phyloP scores from a whole-genome alignment of 768 basidiomycete genomes.

The Boletus sensibilis region DNA sequence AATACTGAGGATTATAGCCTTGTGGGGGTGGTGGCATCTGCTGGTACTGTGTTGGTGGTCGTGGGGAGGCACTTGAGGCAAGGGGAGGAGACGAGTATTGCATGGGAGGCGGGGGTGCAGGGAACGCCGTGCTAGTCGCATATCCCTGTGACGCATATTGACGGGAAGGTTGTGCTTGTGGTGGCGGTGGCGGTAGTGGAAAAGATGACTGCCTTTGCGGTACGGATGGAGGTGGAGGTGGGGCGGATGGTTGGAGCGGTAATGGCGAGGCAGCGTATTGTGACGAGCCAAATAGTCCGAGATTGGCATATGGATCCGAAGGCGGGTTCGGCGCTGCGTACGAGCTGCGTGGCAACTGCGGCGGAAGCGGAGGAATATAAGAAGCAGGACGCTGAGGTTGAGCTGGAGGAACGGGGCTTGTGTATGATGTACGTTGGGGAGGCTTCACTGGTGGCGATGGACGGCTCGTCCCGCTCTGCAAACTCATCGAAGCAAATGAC shows the following conservation, averaged over 20 bases:
- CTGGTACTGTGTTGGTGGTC: constrained; percentile 28
- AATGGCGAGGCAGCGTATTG: constrained; percentile 4
- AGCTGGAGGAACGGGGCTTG: constrained; percentile 8
- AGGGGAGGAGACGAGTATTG: constrained; percentile 23
- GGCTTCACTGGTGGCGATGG: constrained; percentile 30
- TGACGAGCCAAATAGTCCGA: constrained; percentile 30
- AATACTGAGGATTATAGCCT: constrained; percentile 27
- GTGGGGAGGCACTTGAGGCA: constrained; percentile 14
- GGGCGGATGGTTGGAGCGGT: constrained; percentile 11
- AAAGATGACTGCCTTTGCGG: constrained; percentile 29
- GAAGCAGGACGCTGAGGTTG: constrained; percentile 25
- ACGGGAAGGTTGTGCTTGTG: constrained; percentile 19
- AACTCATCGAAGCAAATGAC: constrained; percentile 57
- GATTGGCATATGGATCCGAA: constrained; percentile 37
- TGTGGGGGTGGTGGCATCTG: constrained; percentile 32
- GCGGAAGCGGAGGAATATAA: constrained; percentile 22
- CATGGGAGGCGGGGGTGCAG: constrained; percentile 31
- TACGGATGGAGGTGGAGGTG: constrained; percentile 20
- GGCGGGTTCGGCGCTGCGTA: constrained; percentile 24
- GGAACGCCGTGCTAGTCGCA: constrained; percentile 16
- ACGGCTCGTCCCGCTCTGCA: constrained; percentile 35
- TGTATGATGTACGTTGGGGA: constrained; percentile 30
- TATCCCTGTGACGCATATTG: constrained; percentile 20
- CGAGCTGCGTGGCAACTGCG: constrained; percentile 27
- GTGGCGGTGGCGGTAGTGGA: constrained; percentile 19